These are phyloP conservation scores for Myriangium duriaei DNA, from an alignment of 2,329 filamentous ascomycete species.

Conservation along the genomic window DNA sequence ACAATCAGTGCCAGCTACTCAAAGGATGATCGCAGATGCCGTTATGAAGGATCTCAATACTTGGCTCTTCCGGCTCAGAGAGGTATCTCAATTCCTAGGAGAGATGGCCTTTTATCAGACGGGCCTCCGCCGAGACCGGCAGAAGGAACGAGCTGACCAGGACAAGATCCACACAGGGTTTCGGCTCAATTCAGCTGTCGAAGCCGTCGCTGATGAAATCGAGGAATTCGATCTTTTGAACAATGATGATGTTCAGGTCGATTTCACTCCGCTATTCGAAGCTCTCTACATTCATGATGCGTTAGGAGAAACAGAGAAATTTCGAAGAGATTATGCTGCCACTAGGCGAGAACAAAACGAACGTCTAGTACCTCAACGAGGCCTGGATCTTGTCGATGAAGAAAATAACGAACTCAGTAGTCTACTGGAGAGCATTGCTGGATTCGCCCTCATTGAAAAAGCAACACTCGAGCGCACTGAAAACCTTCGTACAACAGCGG, in stretches of 20 bases:
- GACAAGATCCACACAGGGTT: conserved; percentile 68
- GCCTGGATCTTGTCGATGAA: conserved; percentile 66
- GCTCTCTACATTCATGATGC: conserved; percentile 94
- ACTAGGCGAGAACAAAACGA: conserved; percentile 89
- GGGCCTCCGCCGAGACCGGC: conserved; percentile 68
- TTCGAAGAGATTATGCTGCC: conserved; percentile 80
- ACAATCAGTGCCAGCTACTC: conserved; percentile 83
- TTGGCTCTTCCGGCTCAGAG: conserved; percentile 88
- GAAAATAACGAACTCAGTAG: conserved; percentile 80
- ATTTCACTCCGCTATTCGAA: conserved; percentile 90
- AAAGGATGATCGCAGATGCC: conserved; percentile 85
- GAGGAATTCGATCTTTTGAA: conserved; percentile 93
- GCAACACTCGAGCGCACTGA: conserved; percentile 81
- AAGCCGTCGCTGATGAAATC: conserved; percentile 85
- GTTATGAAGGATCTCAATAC: conserved; percentile 96
- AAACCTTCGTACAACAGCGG: conserved; percentile 66
- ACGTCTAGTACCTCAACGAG: conserved; percentile 57
- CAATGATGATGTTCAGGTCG: conserved; percentile 88
- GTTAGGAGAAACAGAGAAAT: conserved; percentile 81
- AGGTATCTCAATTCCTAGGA: conserved; percentile 89
- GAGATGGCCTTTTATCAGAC: conserved; percentile 97
- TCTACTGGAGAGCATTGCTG: conserved; percentile 82
- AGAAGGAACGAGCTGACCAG: conserved; percentile 68
- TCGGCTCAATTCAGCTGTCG: conserved; percentile 88
- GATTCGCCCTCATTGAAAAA: conserved; percentile 92